A percentile compares a stretch with the other conserved stretches of the same genome.
These are phyloP conservation scores for Herpetospermum pedunculosum DNA, from an alignment of 306 rosid genomes.

Conservation along the genomic window DNA sequence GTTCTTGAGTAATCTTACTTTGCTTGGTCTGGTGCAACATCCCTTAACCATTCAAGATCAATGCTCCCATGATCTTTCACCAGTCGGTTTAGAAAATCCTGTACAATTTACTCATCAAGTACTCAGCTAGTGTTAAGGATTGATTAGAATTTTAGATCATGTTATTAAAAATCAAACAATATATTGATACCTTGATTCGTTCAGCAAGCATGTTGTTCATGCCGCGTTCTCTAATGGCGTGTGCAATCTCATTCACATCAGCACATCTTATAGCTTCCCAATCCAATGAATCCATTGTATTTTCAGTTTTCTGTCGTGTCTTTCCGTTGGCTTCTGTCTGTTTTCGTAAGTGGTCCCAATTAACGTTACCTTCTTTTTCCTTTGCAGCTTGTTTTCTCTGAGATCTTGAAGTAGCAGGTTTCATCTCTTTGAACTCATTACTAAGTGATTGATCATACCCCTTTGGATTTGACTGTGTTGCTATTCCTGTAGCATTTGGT, in stretches of 20 bases:
- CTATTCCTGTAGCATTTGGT: conserved; percentile 23
- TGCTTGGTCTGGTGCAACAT: conserved; percentile 93
- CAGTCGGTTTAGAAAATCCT: conserved; percentile 81
- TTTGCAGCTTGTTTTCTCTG: conserved; percentile 32
- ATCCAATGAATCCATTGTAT: conserved; percentile 81
- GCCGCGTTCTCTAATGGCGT: conserved; percentile 76
- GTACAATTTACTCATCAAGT: conserved; percentile 29
- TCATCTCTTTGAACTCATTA: conserved; percentile 35
- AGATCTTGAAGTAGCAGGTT: conserved; percentile 29
- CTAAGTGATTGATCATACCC: conserved; percentile 17
- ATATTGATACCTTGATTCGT: conserved; percentile 58
- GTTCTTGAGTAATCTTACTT: conserved; percentile 47
- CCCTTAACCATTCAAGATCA: conserved; percentile 94
- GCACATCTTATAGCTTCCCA: conserved; percentile 96
- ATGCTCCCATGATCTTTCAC: conserved; percentile 71
- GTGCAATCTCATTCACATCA: conserved; percentile 63
- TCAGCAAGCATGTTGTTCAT: conserved; percentile 91
- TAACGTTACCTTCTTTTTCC: conserved; percentile 29
- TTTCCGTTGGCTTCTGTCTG: conserved; percentile 45
- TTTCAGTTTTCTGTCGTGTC: conserved; percentile 43
- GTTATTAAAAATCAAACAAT: neutral
- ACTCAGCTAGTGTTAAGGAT: conserved; percentile 1
- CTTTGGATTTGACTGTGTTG: conserved; percentile 21
- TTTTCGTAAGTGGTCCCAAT: conserved; percentile 75
- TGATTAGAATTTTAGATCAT: neutral